Conservation (phyloP, 139 green algal species). For the Chlamydomonas schloesseri region DNA sequence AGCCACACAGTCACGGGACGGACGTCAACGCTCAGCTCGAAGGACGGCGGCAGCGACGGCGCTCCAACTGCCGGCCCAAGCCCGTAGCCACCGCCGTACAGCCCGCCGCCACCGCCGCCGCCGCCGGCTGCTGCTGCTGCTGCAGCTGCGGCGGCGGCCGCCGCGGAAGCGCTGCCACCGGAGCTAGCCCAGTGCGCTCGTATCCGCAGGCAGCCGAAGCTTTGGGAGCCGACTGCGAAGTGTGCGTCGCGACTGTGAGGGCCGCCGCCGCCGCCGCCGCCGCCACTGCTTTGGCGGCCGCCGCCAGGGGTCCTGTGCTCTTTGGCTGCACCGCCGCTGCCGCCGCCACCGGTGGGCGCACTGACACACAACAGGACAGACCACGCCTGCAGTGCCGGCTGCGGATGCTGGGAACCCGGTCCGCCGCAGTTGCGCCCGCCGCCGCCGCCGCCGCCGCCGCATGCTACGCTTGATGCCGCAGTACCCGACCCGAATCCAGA, state of each 20-base stretch:
- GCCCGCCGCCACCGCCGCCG: not conserved
- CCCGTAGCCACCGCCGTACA: not conserved
- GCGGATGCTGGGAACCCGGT: not conserved
- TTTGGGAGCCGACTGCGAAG: not conserved
- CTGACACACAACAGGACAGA: conserved; percentile 15
- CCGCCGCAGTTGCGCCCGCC: not conserved
- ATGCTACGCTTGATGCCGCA: not conserved
- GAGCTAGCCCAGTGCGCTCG: not conserved
- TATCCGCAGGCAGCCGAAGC: not conserved
- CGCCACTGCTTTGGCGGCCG: not conserved
- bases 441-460: too few relatives aligned
- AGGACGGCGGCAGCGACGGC: not conserved
- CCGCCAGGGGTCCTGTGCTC: not conserved
- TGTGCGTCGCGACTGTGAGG: not conserved
- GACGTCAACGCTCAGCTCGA: conserved; percentile 16
- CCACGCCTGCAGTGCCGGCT: conserved; percentile 19
- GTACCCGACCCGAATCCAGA: not conserved
- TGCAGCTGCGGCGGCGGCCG: not conserved
- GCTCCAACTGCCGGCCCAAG: not conserved
- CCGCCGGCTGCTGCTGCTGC: too few relatives aligned
- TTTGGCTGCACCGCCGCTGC: not conserved
- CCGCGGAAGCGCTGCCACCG: too few relatives aligned
- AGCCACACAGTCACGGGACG: conserved; percentile 37
- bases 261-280: not conserved
- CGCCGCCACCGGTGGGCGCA: not conserved